Evolutionary conservation across 169 alveolate genomes (phyloP).

Genomic region (Cryptosporidium bovis): DNA sequence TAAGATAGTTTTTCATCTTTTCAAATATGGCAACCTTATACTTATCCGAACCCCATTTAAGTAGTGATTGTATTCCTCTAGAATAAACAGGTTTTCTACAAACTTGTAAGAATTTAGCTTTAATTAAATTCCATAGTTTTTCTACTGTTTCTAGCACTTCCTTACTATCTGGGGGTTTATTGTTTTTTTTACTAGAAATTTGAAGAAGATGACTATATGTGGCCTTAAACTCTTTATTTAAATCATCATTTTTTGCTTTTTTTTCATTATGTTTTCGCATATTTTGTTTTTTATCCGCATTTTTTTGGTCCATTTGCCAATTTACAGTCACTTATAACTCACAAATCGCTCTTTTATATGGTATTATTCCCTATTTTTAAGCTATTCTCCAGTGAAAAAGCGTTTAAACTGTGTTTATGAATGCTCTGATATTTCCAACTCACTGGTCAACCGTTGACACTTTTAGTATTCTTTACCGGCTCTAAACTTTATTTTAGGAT

Average conservation of each 20-base stretch:
- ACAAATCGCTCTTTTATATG: no score
- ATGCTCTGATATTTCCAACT: no score
- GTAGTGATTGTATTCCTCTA: slow-evolving; percentile 62
- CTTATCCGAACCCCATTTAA: slow-evolving; percentile 54
- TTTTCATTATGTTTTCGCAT: not conserved
- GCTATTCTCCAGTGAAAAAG: no score
- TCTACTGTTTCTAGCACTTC: slow-evolving; percentile 3
- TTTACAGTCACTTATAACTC: no score
- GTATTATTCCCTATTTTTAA: no score
- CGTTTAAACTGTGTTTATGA: no score
- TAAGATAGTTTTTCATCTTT: slow-evolving; percentile 36
- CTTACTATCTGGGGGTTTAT: not conserved
- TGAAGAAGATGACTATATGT: slow-evolving; percentile 28
- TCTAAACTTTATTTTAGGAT: no score
- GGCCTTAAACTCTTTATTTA: slow-evolving; percentile 34
- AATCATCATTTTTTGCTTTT: not conserved
- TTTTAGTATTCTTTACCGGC: no score
- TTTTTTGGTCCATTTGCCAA: not conserved
- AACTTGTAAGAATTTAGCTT: slow-evolving; percentile 51
- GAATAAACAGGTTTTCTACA: slow-evolving; percentile 72
- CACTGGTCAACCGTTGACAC: no score
- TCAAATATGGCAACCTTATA: slow-evolving; percentile 49
- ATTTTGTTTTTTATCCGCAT: not conserved
- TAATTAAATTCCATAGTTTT: slow-evolving; percentile 50
- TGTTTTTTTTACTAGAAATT: slow-evolving; percentile 14